Evolutionary conservation across 2,329 filamentous ascomycete genomes (phyloP), one percentile per base, ranked within the genome.

Genomic region (Diplodia sapinea): DNA sequence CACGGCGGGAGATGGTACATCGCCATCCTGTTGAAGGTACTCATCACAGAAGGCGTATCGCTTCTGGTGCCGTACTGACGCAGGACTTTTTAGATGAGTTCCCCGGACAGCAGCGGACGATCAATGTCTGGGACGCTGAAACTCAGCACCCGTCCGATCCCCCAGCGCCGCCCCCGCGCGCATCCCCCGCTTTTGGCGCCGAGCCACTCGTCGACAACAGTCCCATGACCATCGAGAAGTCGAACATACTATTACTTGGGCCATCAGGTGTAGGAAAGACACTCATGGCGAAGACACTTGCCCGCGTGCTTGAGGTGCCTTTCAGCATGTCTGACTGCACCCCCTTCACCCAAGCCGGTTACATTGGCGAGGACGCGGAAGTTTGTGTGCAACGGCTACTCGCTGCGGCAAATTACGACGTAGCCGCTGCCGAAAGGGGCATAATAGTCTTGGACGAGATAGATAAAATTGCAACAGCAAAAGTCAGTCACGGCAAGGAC

Each of bases 341-440:
- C 62, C 92, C 94, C 6, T 93, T 98, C 71, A 98, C 94, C 0
- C 94, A 97, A 80, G 94, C 94, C 4, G 94, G 95, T 31, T 99
- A 99, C 74, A 97, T 99, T 72, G 95, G 95, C 36, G 94, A 98
- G 76, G 95, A 99, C 76, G 94, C 94, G n/a, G 95, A 99, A 76
- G 90, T 92, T 0, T 97, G 94, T 73, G 93, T 99, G 50, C 93
- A 97, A 75, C 87, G 95, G 54, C 84, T 99, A 31, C 84, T 99
- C 11, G 91, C 96, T 66, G 93, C 96, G 68, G 89, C 94, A 9
- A 94, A 96, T 77, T 96, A 96, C 78, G 91, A 96, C 72, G 87
- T 95, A 33, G 88, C 89, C 68, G 88, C 90, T 66, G 90, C 93
- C 8, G 94, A 99, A 76, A 88, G 92, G 65, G 95, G 95, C 5